Evolutionary conservation across 805 yeast species (phyloP), one percentile per base, ranked within the genome.

Genomic region (Tetrapisispora taiwanensis): DNA sequence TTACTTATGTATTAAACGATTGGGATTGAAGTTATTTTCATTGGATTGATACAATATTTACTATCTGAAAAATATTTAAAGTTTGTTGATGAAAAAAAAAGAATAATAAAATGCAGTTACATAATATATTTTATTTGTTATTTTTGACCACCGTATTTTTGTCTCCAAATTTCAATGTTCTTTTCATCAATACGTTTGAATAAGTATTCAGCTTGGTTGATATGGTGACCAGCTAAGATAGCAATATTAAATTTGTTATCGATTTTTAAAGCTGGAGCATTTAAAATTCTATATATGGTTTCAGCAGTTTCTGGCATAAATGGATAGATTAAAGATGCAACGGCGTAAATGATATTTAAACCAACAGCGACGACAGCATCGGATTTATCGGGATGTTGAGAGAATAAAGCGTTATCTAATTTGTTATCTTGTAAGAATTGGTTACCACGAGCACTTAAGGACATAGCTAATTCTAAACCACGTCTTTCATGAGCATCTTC

Each of bases 351-450:
- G 60, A 90, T 71, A 68, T 90, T 92, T 63, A 92, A 71, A 47
- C 95, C 97, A 43, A 86, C 83, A 51, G 85, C 95, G 45, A 92
- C 84, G 42, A 90, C 95, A 3, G 95, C 95, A 59, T 88, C 96
- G 13, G 95, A 77, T 57, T 78, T 79, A 30, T 75, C 85, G 36
- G 96, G 95, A 40, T 68, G 62, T 58, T 86, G 78, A 45, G 78
- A 76, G 66, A 79, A 86, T 52, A 89, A 72, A 9, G 84, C 72
- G 73, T 92, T 92, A 66, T 90, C 97, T 56, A 92, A 75, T 69
- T 89, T 89, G 70, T 89, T 88, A 42, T 90, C 98, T 70, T 92
- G 99, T 63, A 92, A 75, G 74, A 90, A 92, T 65, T 74, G 84
- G 69, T 92, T 92, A 66, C 98, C 98, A 56, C 95, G 79, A 18